Percentiles rank a stretch among this genome's conserved stretches.
Evolutionary conservation across 192 early-diverging fungal genomes (phyloP).

Genomic region (Gigaspora rosea): DNA sequence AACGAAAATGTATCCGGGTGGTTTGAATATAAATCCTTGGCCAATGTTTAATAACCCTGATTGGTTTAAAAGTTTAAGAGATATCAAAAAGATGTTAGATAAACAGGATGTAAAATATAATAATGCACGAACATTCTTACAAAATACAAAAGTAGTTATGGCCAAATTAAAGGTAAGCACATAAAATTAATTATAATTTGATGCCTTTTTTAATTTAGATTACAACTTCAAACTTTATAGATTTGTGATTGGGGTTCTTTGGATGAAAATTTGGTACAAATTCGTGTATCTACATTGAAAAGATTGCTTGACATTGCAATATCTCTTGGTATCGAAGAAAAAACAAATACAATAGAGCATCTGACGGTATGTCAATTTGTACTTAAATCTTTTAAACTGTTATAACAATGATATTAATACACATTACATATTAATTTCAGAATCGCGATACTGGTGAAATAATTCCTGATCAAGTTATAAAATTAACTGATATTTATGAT

Average conservation of each 20-base stretch:
- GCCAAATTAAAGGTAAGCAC: conserved; percentile 1
- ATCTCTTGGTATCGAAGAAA: conserved; percentile 16
- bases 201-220: not conserved
- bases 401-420: not conserved
- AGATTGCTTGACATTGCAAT: not conserved
- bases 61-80: not conserved
- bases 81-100: not conserved
- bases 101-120: not conserved
- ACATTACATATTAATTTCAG: not conserved
- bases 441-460: conserved; percentile 1
- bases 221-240: not conserved
- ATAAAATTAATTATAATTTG: not conserved
- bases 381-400: not conserved
- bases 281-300: conserved; percentile 3
- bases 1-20: conserved; percentile 12
- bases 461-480: not conserved
- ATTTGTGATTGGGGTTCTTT: conserved; percentile 31
- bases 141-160: conserved; percentile 8
- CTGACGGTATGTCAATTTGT: not conserved
- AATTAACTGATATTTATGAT: not conserved
- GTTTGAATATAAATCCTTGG: conserved; percentile 30
- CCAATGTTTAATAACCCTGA: conserved; percentile 28
- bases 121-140: not conserved
- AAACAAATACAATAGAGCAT: not conserved
- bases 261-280: conserved; percentile 15